Evolutionary conservation across 106 monocot genomes (phyloP), one percentile per base, ranked within the genome.

Genomic region (Dendrobium huoshanense): DNA sequence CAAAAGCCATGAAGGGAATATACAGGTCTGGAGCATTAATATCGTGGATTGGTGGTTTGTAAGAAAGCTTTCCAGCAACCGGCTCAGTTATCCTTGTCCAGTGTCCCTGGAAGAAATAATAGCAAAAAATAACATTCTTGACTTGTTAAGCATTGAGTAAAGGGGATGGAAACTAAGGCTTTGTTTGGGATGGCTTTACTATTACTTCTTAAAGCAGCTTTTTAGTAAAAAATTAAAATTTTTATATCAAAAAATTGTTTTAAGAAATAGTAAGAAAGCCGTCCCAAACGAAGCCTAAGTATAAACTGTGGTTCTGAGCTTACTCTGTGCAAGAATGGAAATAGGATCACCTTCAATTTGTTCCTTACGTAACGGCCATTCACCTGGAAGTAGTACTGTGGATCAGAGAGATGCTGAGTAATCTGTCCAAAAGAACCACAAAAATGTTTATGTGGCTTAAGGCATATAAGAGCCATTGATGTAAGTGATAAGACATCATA

Each of bases 1-100:
- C 88, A 37, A 88, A 88, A 17, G 88, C 82, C 88, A 88, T 88
- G 19, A 85, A 74, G 24, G 88, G 85, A 13, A 88, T 88, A 77
- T 88, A 85, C 6, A 88, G 49, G 65, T 88, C 88, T 7, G 85
- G 88, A 25, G 88, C 88, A 83, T 88, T 88, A 67, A 88, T 85
- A 55, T 88, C 88, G 67, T 79, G 75, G 41, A 88, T 44, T 19
- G 87, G 87, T 72, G 87, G 84, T 61, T 88, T 88, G 70, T 85
- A 88, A 24, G 87, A 81, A 70, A 88, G 82, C 68, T 82, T 75
- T 42, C 88, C 88, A 4, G 77, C 80, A 13, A 88, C 85, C 13
- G 88, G 85, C 65, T 88, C 88, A 74, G 85, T 82, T 82, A 88
- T 85, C 80, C 88, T 88, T 54, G 85, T 88, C 85, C 88, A 88